Percentiles rank a stretch among this genome's conserved stretches.
These are phyloP conservation scores for Zalerion maritima DNA, from an alignment of 495 filamentous ascomycete genomes.

Conservation along the genomic window DNA sequence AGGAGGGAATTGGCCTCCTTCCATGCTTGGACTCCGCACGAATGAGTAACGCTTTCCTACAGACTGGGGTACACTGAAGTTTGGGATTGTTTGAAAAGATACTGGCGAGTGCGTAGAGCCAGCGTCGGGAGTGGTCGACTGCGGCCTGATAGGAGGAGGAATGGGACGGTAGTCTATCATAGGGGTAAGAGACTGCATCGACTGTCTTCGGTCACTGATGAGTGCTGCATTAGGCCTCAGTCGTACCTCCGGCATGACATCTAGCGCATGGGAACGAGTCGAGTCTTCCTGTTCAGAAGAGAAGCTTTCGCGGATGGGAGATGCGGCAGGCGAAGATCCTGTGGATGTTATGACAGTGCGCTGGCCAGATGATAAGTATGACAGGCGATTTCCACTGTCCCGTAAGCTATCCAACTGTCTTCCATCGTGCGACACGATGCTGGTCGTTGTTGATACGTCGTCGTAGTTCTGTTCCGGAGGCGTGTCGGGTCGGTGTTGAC, in stretches of 20 bases:
- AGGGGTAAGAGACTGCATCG: constrained; percentile 33
- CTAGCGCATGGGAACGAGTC: constrained; percentile 10
- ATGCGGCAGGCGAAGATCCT: constrained; percentile 36
- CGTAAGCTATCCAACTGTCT: constrained; percentile 33
- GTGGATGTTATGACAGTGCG: constrained; percentile 39
- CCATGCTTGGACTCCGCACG: constrained; percentile 10
- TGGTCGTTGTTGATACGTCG: constrained; percentile 30
- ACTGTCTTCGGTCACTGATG: constrained; percentile 37
- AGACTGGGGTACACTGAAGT: constrained; percentile 34
- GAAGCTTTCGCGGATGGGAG: constrained; percentile 32
- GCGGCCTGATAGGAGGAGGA: constrained; percentile 7
- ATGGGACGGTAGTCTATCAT: constrained; percentile 22
- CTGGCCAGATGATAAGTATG: constrained; percentile 45
- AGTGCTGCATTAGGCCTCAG: constrained; percentile 35
- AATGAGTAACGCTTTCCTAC: constrained; percentile 28
- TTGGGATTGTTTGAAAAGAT: constrained; percentile 18
- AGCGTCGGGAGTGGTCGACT: constrained; percentile 12
- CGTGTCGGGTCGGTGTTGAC: constrained; percentile 7
- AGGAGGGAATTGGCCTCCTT: constrained; percentile 3
- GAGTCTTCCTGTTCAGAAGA: constrained; percentile 21
- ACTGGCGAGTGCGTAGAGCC: constrained; percentile 6
- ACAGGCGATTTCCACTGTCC: constrained; percentile 41
- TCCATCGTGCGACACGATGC: constrained; percentile 33
- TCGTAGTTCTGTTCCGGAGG: constrained; percentile 18
- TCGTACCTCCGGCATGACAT: constrained; percentile 20